Evolutionary conservation across 805 yeast species (phyloP).

Genomic region (Candida piceae): DNA sequence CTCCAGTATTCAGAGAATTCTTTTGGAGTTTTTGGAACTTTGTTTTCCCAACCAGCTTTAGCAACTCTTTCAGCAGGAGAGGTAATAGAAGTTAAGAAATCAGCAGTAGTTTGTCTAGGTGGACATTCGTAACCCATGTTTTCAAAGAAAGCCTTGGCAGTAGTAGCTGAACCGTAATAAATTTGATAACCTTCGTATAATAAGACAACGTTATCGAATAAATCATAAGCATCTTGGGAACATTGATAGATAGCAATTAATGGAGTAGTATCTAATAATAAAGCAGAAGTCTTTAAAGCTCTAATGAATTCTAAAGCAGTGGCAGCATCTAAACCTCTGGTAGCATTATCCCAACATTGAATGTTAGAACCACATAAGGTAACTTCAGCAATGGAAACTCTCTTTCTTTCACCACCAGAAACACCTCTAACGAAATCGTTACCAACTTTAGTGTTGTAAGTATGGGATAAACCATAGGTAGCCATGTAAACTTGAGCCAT

Average conservation of each 20-base stretch:
- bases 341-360: conserved; percentile 65
- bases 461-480: conserved; percentile 38
- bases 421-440: conserved; percentile 60
- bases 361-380: conserved; percentile 33
- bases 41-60: conserved; percentile 30
- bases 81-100: conserved; percentile 35
- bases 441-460: conserved; percentile 56
- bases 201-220: conserved; percentile 38
- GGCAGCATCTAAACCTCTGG: conserved; percentile 69
- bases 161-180: conserved; percentile 32
- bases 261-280: conserved; percentile 43
- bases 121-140: conserved; percentile 44
- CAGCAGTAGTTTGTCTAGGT: conserved; percentile 43
- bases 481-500: conserved; percentile 50
- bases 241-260: conserved; percentile 47
- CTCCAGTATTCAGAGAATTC: conserved; percentile 37
- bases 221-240: conserved; percentile 40
- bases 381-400: conserved; percentile 60
- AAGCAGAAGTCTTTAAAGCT: conserved; percentile 54
- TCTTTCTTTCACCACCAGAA: conserved; percentile 64
- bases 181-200: conserved; percentile 42
- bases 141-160: conserved; percentile 36
- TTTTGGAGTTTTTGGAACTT: conserved; percentile 32
- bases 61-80: conserved; percentile 27
- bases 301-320: conserved; percentile 61